Conservation (phyloP, 2,329 filamentous ascomycete genomes). For the Aspergillus versicolor region DNA sequence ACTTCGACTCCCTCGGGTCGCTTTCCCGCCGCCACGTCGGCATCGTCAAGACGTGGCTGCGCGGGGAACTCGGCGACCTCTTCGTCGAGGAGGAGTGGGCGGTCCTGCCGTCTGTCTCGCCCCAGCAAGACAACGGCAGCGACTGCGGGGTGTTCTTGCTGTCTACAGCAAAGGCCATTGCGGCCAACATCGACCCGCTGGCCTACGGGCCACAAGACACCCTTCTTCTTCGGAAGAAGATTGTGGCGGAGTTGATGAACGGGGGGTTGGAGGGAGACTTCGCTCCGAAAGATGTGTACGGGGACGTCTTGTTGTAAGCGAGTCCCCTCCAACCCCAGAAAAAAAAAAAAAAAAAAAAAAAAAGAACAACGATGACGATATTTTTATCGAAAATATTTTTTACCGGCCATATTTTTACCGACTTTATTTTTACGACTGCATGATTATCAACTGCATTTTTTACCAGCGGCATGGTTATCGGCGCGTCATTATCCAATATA, state of each 20-base stretch:
- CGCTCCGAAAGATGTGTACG: conserved; percentile 26
- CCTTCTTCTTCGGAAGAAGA: conserved; percentile 42
- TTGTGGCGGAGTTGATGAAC: conserved; percentile 49
- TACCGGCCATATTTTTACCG: not conserved
- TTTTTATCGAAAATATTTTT: not conserved
- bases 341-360: not conserved
- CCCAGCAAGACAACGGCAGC: conserved; percentile 47
- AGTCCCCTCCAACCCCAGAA: no score
- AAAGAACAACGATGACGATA: not conserved
- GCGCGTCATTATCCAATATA: not conserved
- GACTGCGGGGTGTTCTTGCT: conserved; percentile 53
- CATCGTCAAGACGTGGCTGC: conserved; percentile 43
- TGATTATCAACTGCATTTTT: not conserved
- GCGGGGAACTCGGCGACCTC: conserved; percentile 39
- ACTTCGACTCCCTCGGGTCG: conserved; percentile 48
- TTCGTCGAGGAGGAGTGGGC: conserved; percentile 47
- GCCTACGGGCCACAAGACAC: conserved; percentile 43
- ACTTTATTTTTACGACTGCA: not conserved
- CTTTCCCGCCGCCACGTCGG: conserved; percentile 32
- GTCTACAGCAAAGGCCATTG: conserved; percentile 49
- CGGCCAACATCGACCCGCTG: conserved; percentile 44
- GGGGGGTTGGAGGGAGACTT: conserved; percentile 47
- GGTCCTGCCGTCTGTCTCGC: conserved; percentile 39
- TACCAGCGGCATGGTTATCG: not conserved
- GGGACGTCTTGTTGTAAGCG: conserved; percentile 24